Conservation (phyloP, 2,329 filamentous ascomycete genomes). For the Lecanoromycetidae sp. region DNA sequence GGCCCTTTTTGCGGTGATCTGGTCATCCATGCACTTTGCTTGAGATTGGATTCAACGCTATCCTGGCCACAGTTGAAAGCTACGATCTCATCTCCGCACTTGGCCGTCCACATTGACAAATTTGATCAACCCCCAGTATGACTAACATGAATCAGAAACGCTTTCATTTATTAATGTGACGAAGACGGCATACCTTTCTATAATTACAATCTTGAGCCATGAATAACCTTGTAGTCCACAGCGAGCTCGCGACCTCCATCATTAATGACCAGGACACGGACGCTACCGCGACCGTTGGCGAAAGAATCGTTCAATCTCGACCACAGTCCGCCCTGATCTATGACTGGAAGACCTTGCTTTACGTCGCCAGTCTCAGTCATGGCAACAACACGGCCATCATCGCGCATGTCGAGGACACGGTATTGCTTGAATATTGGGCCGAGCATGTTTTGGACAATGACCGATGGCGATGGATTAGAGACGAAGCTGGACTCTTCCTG, state of each 20-base stretch:
- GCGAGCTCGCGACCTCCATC: conserved; percentile 88
- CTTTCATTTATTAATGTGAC: neutral
- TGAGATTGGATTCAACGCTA: no score
- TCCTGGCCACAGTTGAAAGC: no score
- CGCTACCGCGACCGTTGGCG: conserved; percentile 80
- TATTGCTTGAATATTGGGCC: conserved; percentile 99
- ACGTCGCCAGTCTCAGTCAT: conserved; percentile 99
- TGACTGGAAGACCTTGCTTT: conserved; percentile 86
- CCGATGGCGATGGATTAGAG: conserved; percentile 90
- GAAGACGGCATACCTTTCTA: neutral
- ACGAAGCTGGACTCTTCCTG: conserved; percentile 98
- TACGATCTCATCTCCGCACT: no score
- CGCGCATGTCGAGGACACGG: conserved; percentile 93
- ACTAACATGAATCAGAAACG: neutral
- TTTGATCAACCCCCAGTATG: neutral
- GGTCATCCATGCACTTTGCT: neutral
- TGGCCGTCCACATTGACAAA: neutral
- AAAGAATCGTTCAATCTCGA: conserved; percentile 70
- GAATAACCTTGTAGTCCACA: conserved; percentile 98
- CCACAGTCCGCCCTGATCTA: conserved; percentile 89
- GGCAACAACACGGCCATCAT: conserved; percentile 69
- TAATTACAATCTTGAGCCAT: conserved; percentile 54
- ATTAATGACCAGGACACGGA: conserved; percentile 90
- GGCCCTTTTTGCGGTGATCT: neutral
- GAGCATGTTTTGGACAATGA: conserved; percentile 98